These are phyloP conservation scores for Gillenia trifoliata DNA, from an alignment of 306 rosid species.

Conservation along the genomic window DNA sequence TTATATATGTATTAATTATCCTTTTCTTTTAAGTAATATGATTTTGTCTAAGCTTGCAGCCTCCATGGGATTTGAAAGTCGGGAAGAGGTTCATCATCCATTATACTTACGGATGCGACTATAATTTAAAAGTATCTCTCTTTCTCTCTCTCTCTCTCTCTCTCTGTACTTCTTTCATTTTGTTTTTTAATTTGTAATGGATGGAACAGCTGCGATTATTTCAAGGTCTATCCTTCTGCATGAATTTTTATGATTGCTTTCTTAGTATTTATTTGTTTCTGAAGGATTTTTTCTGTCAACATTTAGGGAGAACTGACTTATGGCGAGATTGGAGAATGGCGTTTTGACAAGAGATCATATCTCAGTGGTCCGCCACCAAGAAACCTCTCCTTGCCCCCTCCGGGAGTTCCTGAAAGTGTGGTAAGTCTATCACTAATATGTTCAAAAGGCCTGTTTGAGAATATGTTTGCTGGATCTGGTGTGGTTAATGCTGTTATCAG, in stretches of 20 bases:
- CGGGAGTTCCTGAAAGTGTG: conserved; percentile 92
- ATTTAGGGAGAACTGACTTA: conserved; percentile 70
- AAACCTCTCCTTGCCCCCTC: conserved; percentile 80
- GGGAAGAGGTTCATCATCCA: conserved; percentile 65
- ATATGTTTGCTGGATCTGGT: background rate
- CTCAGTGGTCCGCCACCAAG: conserved; percentile 77
- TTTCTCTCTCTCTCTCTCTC: background rate
- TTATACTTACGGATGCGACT: conserved; percentile 88
- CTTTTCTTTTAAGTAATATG: conserved; percentile 6
- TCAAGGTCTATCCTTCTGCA: background rate
- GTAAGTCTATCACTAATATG: conserved; percentile 41
- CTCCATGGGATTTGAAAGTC: conserved; percentile 73
- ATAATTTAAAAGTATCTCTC: conserved; percentile 57
- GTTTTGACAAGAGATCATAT: conserved; percentile 88
- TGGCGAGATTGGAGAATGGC: conserved; percentile 90
- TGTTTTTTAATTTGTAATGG: background rate
- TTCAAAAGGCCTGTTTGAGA: background rate
- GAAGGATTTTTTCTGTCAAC: background rate
- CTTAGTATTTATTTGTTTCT: conserved; percentile 1
- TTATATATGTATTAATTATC: background rate
- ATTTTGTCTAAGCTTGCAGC: conserved; percentile 49
- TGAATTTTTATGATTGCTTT: background rate
- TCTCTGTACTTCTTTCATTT: background rate
- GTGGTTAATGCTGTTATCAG: background rate
- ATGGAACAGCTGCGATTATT: background rate